Base-by-base conservation (phyloP, 2,329 filamentous ascomycete species). In the Monosporascus sp. region DNA sequence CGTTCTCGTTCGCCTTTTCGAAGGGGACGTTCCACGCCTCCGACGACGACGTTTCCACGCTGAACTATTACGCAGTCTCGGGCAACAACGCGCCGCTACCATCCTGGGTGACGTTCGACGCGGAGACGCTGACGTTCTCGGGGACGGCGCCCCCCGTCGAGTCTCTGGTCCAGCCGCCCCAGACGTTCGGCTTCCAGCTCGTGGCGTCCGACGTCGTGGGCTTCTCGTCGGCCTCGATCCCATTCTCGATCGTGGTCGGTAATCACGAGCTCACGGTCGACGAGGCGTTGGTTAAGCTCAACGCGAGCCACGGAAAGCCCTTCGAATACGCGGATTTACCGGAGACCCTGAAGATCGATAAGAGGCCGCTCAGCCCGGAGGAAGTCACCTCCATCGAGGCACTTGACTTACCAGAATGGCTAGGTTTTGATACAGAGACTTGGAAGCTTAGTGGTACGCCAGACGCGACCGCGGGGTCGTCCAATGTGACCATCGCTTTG, bases 191-290 rank as follows among this genome's bases (percentile, higher is more conserved):
- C 20, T 79, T 96, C 53, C 78, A 83, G 55, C 74, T 96, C 7
- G 82, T 94, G 49, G 90, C 89, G 1, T 93, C 88, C 1, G 88
- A 95, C 65, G 81, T 91, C 18, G 74, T 81, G n/a, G 90, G 89
- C 1, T 96, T 92, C 66, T 81, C 87, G 5, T 86, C 84, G 1
- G 78, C 80, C 9, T 79, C 80, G 2, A 65, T 87, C 50, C 72
- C 75, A 0, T 95, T 96, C 67, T 83, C 85, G 6, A 79, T 96
- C 37, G 76, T 86, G 2, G 84, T 96, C 20, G 86, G 86, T 46
- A 81, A 76, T 50, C 88, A 91, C 68, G 79, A 86, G 59, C 73
- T 96, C 41, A 80, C 79, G 1, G 87, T 88, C 57, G 78, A 80
- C 2, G 75, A 83, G 9, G 77, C 80, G 6, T 66, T 75, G 8